These are phyloP conservation scores for Macroventuria anomochaeta DNA, from an alignment of 2,329 filamentous ascomycete species.

Conservation along the genomic window DNA sequence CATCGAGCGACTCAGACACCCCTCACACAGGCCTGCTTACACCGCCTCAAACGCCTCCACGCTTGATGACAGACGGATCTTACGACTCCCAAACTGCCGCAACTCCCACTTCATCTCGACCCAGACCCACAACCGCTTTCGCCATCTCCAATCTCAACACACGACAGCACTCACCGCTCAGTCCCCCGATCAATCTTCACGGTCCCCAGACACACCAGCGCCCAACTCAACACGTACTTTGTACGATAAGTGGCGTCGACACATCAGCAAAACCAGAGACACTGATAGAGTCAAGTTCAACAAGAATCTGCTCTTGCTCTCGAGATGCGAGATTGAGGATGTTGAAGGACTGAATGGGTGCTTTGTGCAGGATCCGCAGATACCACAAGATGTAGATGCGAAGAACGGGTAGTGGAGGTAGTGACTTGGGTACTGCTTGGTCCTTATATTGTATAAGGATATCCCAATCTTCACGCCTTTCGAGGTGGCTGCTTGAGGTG, in stretches of 20 bases:
- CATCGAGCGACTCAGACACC: background rate
- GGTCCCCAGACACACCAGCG: background rate
- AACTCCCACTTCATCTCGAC: no score
- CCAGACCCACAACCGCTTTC: background rate
- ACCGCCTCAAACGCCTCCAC: background rate
- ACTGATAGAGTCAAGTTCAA: conserved; percentile 10
- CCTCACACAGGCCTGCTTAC: background rate
- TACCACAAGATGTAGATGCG: background rate
- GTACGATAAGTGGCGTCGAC: conserved; percentile 8
- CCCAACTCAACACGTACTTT: conserved; percentile 1
- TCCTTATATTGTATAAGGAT: no score
- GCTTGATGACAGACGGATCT: background rate
- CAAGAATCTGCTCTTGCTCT: conserved; percentile 16
- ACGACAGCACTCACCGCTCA: no score
- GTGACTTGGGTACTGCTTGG: background rate
- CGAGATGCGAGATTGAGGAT: conserved; percentile 21
- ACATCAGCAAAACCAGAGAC: background rate
- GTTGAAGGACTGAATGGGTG: conserved; percentile 12
- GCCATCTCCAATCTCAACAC: no score
- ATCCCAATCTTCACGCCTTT: no score
- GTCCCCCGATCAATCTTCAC: no score
- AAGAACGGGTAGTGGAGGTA: conserved; percentile 1
- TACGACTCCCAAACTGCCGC: no score
- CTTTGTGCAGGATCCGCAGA: conserved; percentile 11
- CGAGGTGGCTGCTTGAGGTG: no score